Conservation (phyloP, 306 rosid species). For the Chamaecrista fasciculata region DNA sequence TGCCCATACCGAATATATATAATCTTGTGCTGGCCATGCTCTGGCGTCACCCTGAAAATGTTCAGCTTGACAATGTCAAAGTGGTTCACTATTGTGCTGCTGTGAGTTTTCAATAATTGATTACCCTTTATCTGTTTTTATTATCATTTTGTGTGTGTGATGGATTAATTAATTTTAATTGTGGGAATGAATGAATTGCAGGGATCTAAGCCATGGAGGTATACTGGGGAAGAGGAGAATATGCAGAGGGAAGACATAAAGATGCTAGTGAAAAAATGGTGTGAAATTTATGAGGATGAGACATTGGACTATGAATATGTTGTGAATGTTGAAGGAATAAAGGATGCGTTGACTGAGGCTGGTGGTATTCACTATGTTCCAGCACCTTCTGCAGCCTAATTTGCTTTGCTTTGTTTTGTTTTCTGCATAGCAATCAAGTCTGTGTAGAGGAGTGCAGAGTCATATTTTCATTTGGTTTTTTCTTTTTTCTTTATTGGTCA, state of each 20-base stretch:
- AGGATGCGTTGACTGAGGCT: slow-evolving; percentile 35
- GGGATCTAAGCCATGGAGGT: slow-evolving; percentile 98
- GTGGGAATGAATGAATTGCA: slow-evolving; percentile 3
- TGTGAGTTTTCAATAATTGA: slow-evolving; percentile 39
- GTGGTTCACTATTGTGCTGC: slow-evolving; percentile 86
- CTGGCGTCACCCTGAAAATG: slow-evolving; percentile 85
- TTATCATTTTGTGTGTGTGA: too few relatives aligned
- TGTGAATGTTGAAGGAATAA: slow-evolving; percentile 11
- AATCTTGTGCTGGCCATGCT: slow-evolving; percentile 79
- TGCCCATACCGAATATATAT: slow-evolving; percentile 53
- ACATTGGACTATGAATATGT: slow-evolving; percentile 48
- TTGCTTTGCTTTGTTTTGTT: background rate
- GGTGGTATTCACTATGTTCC: slow-evolving; percentile 21
- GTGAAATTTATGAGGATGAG: slow-evolving; percentile 77
- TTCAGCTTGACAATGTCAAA: slow-evolving; percentile 60
- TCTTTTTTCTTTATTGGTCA: background rate
- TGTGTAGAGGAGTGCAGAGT: slow-evolving; percentile 9
- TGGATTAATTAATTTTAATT: too few relatives aligned
- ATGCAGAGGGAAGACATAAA: slow-evolving; percentile 85
- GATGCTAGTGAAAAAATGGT: slow-evolving; percentile 75
- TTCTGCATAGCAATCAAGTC: background rate
- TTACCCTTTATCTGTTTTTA: too few relatives aligned
- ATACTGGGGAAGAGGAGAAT: slow-evolving; percentile 64
- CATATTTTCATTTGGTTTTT: background rate
- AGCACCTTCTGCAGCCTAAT: slow-evolving; percentile 61